Base-by-base conservation (phyloP, 352 stramenopile genomes). In the Blastocystis sp. region DNA sequence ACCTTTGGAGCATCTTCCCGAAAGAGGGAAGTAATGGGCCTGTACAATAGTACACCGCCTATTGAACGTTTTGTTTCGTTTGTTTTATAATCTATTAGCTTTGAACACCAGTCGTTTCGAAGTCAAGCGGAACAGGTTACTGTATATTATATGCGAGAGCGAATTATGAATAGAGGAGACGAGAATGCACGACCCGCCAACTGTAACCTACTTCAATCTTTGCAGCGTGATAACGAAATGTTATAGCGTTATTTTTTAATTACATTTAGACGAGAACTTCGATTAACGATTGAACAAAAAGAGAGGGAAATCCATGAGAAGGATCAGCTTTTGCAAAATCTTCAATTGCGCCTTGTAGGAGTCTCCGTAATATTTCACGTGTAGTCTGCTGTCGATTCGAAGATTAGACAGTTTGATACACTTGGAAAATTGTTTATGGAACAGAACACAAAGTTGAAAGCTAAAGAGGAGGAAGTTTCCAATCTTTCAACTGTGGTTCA, bases 391-490 rank as follows among this genome's bases (percentile, higher is more conserved):
- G n/a, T 34, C 4, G 59, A 50, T 43, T 68, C 53, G 13, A 84
- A 84, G 26, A 34, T 66, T 13, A 29, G 50, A 55, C 73, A 84
- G 53, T 84, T 84, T 68, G 73, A 84, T 43, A 45, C 47, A 23
- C 47, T 84, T 18, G 73, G 53, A 45, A 84, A 68, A 45, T 39
- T 29, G 34, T 84, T 84, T 29, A 66, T 84, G 73, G 73, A 84
- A 41, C 73, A 84, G 50, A 84, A 84, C 47, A 18, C 18, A 45
- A 84, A 69, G 23, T 55, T 84, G 26, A 84, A 84, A 45, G 34
- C 50, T 47, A 84, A 84, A 45, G 73, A 84, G 34, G 73, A 84
- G n/a, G 73, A 84, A 69, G 29, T 84, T 5, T 68, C 45, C 8
- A 66, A 50, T 11, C 23, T 84, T 18, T 69, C 73, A 8, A 84